Evolutionary conservation across 768 basidiomycete species (phyloP).

Genomic region (Mycena amicta): DNA sequence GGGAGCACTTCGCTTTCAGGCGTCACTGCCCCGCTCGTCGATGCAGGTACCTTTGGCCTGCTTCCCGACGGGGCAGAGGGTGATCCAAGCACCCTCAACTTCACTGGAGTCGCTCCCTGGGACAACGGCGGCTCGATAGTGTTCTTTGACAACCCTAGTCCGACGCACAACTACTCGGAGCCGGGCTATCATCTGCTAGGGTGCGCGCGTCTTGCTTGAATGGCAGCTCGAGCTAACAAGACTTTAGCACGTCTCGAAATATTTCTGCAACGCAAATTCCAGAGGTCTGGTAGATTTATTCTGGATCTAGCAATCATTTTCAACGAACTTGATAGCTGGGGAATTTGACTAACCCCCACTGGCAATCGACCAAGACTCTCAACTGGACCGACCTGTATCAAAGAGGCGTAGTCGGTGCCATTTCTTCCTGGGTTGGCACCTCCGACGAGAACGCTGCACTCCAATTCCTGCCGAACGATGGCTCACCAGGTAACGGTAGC

Average conservation of each 20-base stretch:
- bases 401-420: constrained; percentile 27
- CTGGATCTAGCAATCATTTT: too few species aligned
- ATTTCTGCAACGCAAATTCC: constrained; percentile 27
- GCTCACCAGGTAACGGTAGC: constrained; percentile 24
- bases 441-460: constrained; percentile 33
- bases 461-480: constrained; percentile 34
- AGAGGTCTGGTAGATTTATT: constrained; percentile 30
- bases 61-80: constrained; percentile 20
- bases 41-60: constrained; percentile 30
- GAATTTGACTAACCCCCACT: constrained; percentile 35
- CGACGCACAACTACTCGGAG: constrained; percentile 32
- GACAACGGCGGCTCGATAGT: constrained; percentile 21
- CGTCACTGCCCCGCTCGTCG: constrained; percentile 29
- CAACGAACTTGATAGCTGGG: constrained; percentile 26
- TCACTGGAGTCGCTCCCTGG: constrained; percentile 19
- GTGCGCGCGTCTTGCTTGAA: too few species aligned
- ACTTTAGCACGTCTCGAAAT: constrained; percentile 29
- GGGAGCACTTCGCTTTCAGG: constrained; percentile 30
- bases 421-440: constrained; percentile 32
- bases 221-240: too few species aligned
- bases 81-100: constrained; percentile 26
- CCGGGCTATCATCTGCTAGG: constrained; percentile 33
- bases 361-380: constrained; percentile 33
- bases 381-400: constrained; percentile 26
- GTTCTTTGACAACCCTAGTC: constrained; percentile 36